Evolutionary conservation across 306 rosid genomes (phyloP).

Genomic region (cucumber (Cucumis sativus)): Cucumber_9930_V3 NC_026660.2:7585001-7585500

Average conservation of each 20-base stretch:
- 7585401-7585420: background rate
- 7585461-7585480: background rate
- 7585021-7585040: background rate
- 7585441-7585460: background rate
- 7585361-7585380: background rate
- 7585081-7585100: conserved; percentile 60
- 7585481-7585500: conserved; percentile 33
- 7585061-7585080: conserved; percentile 79
- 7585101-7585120: conserved; percentile 54
- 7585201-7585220: conserved; percentile 50
- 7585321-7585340: background rate
- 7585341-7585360: background rate
- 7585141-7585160: conserved; percentile 74
- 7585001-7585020: background rate
- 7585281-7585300: conserved; percentile 80
- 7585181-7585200: conserved; percentile 53
- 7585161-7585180: conserved; percentile 53
- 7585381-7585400: background rate
- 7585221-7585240: conserved; percentile 71
- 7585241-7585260: conserved; percentile 69
- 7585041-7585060: conserved; percentile 6
- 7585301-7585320: conserved; percentile 36
- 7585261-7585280: conserved; percentile 50
- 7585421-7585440: background rate
- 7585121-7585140: conserved; percentile 57